Base-by-base conservation (phyloP, 208 protist species). In the Trypanosoma melophagium region DNA sequence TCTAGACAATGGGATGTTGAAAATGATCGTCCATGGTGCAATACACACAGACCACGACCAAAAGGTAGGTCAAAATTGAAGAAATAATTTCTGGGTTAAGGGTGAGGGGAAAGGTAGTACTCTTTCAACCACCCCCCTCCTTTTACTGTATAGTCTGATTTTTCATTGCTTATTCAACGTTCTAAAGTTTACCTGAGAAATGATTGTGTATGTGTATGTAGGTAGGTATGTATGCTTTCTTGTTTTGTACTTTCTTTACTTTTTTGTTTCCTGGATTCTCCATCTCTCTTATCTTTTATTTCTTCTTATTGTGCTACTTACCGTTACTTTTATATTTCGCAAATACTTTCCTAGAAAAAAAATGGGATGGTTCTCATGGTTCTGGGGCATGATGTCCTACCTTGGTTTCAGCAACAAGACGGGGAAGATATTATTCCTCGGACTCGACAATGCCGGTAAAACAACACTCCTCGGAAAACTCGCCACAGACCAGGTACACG, bases 361-460 rank as follows among this genome's bases (percentile, higher is more conserved):
- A 53, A 90, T 91, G 76, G 86, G 91, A 7, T 91, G 83, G 87
- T 93, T 98, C 59, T 89, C 86, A 66, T 99, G 95, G 96, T 86
- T 98, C 55, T 97, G 88, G 86, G 88, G 90, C 38, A 85, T 93
- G 76, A 77, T 99, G 60, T 88, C 82, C 49, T 98, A 89, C 75
- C 79, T 99, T 41, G 94, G 96, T 53, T 71, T 95, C 44, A 86
- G 78, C 40, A 94, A 92, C 75, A 96, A 97, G 55, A 91, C 76
- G 0, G 94, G 94, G 1, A 96, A 95, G 70, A 98, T 99, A 50
- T 83, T 99, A 4, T 99, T 99, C 80, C 91, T 99, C 16, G 99
- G 99, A 16, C 87, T 99, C 19, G 99, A 99, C 82, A 99, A 99
- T 83, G 99, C 99, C 9, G 99, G 99, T 42, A 99, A 99, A 80